These are phyloP conservation scores for Protomyces arabidopsidicola DNA, from an alignment of 1,139 yeast genomes.

Conservation along the genomic window DNA sequence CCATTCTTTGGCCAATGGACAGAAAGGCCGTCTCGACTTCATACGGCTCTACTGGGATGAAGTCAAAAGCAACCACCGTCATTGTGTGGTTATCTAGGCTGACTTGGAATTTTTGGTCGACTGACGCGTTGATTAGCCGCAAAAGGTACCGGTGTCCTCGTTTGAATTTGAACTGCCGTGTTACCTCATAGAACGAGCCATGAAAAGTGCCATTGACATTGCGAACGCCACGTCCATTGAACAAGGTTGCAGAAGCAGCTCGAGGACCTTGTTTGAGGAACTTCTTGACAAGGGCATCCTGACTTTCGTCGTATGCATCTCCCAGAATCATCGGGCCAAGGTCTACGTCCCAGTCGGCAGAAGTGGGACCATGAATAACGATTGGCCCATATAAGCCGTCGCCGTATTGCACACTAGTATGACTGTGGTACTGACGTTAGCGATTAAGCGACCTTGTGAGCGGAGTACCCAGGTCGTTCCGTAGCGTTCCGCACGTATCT, in stretches of 20 bases:
- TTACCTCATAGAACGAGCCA: constrained; percentile 32
- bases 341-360: constrained; percentile 57
- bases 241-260: constrained; percentile 54
- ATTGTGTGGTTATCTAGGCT: constrained; percentile 39
- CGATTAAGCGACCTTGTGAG: constrained; percentile 41
- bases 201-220: constrained; percentile 32
- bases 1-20: constrained; percentile 61
- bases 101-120: constrained; percentile 35
- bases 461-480: constrained; percentile 91
- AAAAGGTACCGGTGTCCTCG: constrained; percentile 35
- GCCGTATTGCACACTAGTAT: constrained; percentile 40
- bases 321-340: constrained; percentile 50
- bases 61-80: constrained; percentile 36
- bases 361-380: constrained; percentile 3
- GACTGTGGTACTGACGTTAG: constrained; percentile 51
- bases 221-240: constrained; percentile 38
- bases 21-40: constrained; percentile 27
- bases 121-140: constrained; percentile 38
- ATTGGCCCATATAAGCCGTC: constrained; percentile 41
- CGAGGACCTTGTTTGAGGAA: constrained; percentile 70
- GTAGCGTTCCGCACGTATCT: constrained; percentile 66
- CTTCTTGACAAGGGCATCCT: constrained; percentile 49
- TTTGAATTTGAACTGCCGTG: constrained; percentile 29
- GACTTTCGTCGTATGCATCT: constrained; percentile 71
- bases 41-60: constrained; percentile 28